Percentiles rank a stretch among this genome's conserved stretches.
Conservation (phyloP, 1,284 basidiomycete genomes). For the Trametes pubescens region DNA sequence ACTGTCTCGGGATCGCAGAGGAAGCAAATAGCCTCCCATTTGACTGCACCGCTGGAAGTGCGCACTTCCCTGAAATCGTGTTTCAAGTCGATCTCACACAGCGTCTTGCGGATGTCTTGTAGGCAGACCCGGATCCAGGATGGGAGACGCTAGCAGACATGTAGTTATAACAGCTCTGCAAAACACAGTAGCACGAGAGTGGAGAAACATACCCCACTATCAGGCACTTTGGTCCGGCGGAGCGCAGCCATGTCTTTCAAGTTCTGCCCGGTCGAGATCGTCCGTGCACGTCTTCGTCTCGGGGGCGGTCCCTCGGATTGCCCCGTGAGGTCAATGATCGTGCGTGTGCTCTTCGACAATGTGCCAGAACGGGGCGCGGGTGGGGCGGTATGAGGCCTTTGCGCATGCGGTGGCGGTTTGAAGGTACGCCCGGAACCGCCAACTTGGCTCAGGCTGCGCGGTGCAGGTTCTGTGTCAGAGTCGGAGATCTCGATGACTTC, state of each 20-base stretch:
- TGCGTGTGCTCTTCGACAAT: no score
- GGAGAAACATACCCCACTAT: not conserved
- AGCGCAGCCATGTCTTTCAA: not conserved
- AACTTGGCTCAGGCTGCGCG: no score
- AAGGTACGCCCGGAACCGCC: no score
- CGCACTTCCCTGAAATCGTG: not conserved
- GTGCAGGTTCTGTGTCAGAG: not conserved
- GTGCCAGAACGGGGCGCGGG: no score
- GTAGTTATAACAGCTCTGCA: not conserved
- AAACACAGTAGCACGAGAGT: not conserved
- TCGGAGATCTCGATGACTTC: slow-evolving; percentile 4
- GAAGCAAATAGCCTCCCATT: not conserved
- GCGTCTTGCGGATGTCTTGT: not conserved
- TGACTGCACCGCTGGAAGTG: not conserved
- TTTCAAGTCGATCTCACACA: not conserved
- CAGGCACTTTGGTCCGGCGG: not conserved
- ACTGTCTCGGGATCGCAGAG: not conserved
- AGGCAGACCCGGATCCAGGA: not conserved
- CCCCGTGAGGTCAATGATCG: no score
- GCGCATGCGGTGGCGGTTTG: not conserved
- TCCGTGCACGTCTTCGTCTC: no score
- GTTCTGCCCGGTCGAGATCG: not conserved
- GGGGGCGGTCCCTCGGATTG: no score
- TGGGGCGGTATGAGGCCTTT: not conserved
- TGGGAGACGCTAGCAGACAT: not conserved